Base-by-base conservation (phyloP, 495 filamentous ascomycete species). In the Daldinia caldariorum region DNA sequence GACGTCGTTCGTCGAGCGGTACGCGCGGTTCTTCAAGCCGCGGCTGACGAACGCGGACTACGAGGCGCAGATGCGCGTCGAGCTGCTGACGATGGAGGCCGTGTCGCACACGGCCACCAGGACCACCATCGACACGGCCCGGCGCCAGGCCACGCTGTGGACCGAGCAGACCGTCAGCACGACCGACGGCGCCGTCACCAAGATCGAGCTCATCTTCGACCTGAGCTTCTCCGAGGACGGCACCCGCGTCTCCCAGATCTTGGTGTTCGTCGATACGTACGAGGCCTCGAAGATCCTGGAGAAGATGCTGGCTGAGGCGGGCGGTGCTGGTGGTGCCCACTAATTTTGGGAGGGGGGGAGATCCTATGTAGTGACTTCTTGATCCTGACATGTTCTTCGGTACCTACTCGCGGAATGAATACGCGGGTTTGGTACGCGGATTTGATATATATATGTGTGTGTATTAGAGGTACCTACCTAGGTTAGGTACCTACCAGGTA, bases 21-120 rank as follows among this genome's bases (percentile, higher is more conserved):
- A 69, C 45, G 35, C 66, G 6, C 60, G 65, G n/a, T 64, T 69
- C 54, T 69, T 69, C 35, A 64, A 69, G 10, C 4, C 43, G 4
- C 39, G 55, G 16, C 45, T 65, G 34, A 59, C 34, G 1, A 69
- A 69, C 43, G 61, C 61, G 43, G 66, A 69, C 32, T 65, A 69
- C 20, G 66, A 69, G 18, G 66, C 66, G 0, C 66, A 65, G 35
- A 69, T 69, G 61, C 35, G 63, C 12, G 8, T 50, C 1, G 66
- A 69, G 61, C 26, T 69, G 5, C 54, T 45, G 10, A 65, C 66
- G 5, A 69, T 69, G 61, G 34, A 32, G 14, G 66, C 20, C 18
- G 43, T 47, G 10, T 47, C 43, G 5, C 43, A 47, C 16, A 47
- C 20, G 1, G 20, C 22, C 3, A 47, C 16, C 43, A 47, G 43